Base-by-base conservation (phyloP, 1,284 basidiomycete genomes). In the Stygiomarasmius scandens region DNA sequence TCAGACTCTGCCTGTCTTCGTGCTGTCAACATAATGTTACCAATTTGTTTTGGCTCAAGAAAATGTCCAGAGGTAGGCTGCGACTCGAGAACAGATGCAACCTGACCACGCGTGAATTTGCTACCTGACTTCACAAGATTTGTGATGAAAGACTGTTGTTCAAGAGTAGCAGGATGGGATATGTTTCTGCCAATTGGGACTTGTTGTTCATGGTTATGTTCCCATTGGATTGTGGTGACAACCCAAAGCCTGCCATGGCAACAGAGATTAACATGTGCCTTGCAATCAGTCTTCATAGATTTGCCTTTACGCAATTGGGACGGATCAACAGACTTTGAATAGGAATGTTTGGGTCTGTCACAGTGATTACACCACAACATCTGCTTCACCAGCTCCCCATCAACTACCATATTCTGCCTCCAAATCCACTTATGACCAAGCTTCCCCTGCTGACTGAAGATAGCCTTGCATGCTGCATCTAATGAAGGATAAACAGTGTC, bases 201-300 rank as follows among this genome's bases (percentile, higher is more conserved):
- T 10, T 59, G 56, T 1, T 56, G 61, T 0, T 54, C 44, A 59
- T 69, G 67, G 48, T 69, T 69, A 58, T 70, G 67, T 4, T 58
- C 38, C 6, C 6, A 16, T 9, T 41, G 14, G 6, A n/a, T n/a
- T 9, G 16, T 41, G 11, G 8, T 41, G 8, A 41, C n/a, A 16
- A 4, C 8, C 38, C 38, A 41, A n/a, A 41, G 4, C 11, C 14
- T 19, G 16, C 8, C 38, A 41, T 41, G 8, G 16, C n/a, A 19
- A n/a, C 4, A 4, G 5, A 41, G 4, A 16, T 41, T 41, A 4
- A 41, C 38, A 41, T 41, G 38, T 16, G 38, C 38, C 8, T 4
- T 4, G n/a, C 38, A 41, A 4, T 19, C 38, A n/a, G 38, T 41
- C 16, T 41, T 41, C 4, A 6, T 16, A 41, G 16, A n/a, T 19